Evolutionary conservation across 352 stramenopile species (phyloP).

Genomic region (Pythium sp.): DNA sequence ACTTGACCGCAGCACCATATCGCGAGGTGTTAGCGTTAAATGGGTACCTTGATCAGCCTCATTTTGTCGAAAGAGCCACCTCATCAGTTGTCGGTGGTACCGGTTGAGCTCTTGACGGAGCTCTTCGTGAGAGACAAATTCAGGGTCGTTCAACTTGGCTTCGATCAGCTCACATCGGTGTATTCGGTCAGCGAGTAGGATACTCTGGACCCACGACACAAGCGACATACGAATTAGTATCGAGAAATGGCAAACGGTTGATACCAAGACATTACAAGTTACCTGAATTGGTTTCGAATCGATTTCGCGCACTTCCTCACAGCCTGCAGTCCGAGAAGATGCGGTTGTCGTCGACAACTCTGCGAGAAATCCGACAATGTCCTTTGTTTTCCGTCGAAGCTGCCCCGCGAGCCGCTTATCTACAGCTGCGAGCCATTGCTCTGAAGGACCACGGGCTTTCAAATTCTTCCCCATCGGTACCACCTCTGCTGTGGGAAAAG

Average conservation of each 20-base stretch:
- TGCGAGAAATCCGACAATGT: slow-evolving; percentile 29
- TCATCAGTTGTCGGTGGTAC: background rate
- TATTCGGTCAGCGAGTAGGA: slow-evolving; percentile 53
- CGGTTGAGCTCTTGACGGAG: slow-evolving; percentile 4
- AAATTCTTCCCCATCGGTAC: slow-evolving; percentile 72
- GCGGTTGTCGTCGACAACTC: slow-evolving; percentile 5
- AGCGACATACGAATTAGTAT: background rate
- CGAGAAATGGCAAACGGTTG: background rate
- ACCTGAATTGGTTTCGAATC: slow-evolving; percentile 31
- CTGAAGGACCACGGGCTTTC: slow-evolving; percentile 61
- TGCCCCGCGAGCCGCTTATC: slow-evolving; percentile 61
- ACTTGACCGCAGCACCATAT: slow-evolving; percentile 27
- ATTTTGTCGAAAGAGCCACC: background rate
- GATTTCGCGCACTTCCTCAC: background rate
- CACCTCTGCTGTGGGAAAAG: slow-evolving; percentile 35
- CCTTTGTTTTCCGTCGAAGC: slow-evolving; percentile 50
- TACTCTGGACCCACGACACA: slow-evolving; percentile 17
- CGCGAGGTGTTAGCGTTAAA: slow-evolving; percentile 9
- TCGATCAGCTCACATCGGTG: slow-evolving; percentile 43
- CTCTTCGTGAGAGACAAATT: background rate
- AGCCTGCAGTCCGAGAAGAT: background rate
- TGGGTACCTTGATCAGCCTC: too few species aligned
- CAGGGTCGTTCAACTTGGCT: background rate
- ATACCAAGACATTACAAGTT: background rate
- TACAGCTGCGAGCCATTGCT: slow-evolving; percentile 62